These are phyloP conservation scores for Fusarium musae DNA, from an alignment of 2,329 filamentous ascomycete species.

Conservation along the genomic window DNA sequence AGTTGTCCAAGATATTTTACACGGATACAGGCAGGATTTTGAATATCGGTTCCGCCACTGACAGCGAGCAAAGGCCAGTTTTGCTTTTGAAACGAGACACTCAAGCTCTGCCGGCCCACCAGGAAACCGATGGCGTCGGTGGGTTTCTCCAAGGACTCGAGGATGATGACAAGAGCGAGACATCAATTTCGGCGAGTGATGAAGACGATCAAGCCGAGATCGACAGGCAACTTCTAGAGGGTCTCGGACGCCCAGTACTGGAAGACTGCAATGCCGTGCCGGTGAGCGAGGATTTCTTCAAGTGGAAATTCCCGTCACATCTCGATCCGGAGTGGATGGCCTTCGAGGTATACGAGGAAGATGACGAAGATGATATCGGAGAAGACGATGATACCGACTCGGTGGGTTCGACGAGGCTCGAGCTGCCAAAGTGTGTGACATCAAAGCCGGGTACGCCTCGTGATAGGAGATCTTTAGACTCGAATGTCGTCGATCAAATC, in stretches of 20 bases:
- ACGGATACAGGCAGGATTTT: slow-evolving; percentile 90
- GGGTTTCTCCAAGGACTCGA: slow-evolving; percentile 57
- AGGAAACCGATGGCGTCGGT: slow-evolving; percentile 1
- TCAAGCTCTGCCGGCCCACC: slow-evolving; percentile 13
- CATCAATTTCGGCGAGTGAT: slow-evolving; percentile 28
- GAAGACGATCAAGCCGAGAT: slow-evolving; percentile 55
- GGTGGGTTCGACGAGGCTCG: slow-evolving; percentile 49
- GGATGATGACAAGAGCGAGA: not conserved
- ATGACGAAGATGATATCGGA: slow-evolving; percentile 55
- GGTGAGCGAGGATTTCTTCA: not conserved
- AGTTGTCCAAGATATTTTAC: slow-evolving; percentile 91
- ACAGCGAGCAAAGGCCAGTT: slow-evolving; percentile 57
- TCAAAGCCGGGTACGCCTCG: slow-evolving; percentile 17
- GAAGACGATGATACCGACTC: slow-evolving; percentile 60
- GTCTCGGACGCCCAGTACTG: slow-evolving; percentile 15
- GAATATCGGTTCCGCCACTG: slow-evolving; percentile 72
- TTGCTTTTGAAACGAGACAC: slow-evolving; percentile 49
- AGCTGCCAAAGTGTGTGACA: slow-evolving; percentile 44
- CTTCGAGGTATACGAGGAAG: slow-evolving; percentile 79
- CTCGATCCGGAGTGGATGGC: slow-evolving; percentile 93
- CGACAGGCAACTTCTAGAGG: slow-evolving; percentile 56
- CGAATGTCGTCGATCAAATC: slow-evolving; percentile 54
- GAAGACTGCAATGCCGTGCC: not conserved
- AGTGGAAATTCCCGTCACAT: slow-evolving; percentile 69
- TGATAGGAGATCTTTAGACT: slow-evolving; percentile 49